Percentiles rank a stretch among this genome's conserved stretches.
Evolutionary conservation across 192 early-diverging fungal genomes (phyloP).

Genomic region (Coemansia sp.): DNA sequence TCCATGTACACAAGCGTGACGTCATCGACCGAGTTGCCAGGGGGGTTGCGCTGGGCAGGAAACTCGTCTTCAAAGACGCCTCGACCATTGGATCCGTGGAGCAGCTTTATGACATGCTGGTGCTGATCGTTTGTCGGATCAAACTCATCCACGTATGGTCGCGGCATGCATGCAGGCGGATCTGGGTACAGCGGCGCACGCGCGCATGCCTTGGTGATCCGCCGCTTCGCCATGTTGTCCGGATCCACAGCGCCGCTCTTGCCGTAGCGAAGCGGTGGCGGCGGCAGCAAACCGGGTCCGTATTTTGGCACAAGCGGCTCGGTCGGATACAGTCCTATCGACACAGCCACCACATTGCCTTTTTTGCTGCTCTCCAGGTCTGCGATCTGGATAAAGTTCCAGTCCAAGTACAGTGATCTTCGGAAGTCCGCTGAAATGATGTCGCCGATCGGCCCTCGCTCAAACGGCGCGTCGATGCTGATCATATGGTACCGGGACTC

Average conservation of each 20-base stretch:
- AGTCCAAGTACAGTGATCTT: constrained; percentile 23
- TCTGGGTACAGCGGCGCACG: neutral
- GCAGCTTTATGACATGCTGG: neutral
- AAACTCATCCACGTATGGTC: neutral
- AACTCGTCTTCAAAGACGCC: neutral
- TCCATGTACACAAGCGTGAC: constrained; percentile 21
- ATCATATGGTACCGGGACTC: constrained; percentile 50
- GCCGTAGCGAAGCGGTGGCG: neutral
- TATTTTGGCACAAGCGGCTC: constrained; percentile 15
- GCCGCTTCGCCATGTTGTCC: neutral
- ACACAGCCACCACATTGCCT: neutral
- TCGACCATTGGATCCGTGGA: neutral
- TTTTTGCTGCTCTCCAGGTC: constrained; percentile 14
- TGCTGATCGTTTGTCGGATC: neutral
- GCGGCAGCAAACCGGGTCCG: neutral
- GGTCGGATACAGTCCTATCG: constrained; percentile 38
- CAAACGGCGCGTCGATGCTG: constrained; percentile 46
- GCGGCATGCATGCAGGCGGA: neutral
- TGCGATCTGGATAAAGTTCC: constrained; percentile 28
- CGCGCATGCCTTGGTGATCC: neutral
- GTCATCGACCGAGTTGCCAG: neutral
- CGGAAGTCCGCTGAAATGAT: constrained; percentile 42
- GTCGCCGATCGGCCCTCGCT: constrained; percentile 23
- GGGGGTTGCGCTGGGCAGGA: neutral
- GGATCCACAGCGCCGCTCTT: neutral